These are phyloP conservation scores for Alternaria longipes DNA, from an alignment of 2,329 filamentous ascomycete species.

Conservation along the genomic window DNA sequence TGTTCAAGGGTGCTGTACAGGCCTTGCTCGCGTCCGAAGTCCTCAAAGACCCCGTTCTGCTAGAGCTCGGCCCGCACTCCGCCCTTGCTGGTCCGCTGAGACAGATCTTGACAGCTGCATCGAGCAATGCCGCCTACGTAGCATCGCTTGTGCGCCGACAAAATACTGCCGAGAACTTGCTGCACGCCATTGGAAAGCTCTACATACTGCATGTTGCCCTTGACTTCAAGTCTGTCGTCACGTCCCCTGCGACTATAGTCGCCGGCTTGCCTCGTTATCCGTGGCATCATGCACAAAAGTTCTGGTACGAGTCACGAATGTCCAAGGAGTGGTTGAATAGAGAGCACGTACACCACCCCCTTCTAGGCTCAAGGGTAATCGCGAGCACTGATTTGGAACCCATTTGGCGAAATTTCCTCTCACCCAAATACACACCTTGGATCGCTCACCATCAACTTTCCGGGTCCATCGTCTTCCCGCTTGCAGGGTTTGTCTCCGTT, in stretches of 20 bases:
- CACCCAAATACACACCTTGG: conserved; percentile 55
- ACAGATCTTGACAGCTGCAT: conserved; percentile 10
- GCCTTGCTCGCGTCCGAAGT: neutral
- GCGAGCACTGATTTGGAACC: conserved; percentile 11
- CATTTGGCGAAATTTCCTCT: conserved; percentile 30
- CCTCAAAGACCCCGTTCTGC: neutral
- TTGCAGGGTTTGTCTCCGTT: conserved; percentile 9
- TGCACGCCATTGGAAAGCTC: neutral
- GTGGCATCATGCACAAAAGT: neutral
- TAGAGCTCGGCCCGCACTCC: conserved; percentile 28
- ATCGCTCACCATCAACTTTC: conserved; percentile 52
- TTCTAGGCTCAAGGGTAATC: conserved; percentile 15
- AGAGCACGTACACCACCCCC: conserved; percentile 14
- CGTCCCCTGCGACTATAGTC: too few species aligned
- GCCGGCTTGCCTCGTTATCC: too few species aligned
- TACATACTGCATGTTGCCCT: too few species aligned
- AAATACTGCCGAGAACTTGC: neutral
- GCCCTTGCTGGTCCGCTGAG: conserved; percentile 19
- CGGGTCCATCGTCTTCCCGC: conserved; percentile 33
- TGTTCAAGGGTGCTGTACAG: conserved; percentile 9
- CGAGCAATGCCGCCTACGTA: neutral
- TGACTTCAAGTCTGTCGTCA: too few species aligned
- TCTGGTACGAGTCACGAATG: neutral
- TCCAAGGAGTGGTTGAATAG: neutral
- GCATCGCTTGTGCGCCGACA: neutral